Conservation (phyloP, 2,329 filamentous ascomycete genomes). For the Aspergillus intermedius region DNA sequence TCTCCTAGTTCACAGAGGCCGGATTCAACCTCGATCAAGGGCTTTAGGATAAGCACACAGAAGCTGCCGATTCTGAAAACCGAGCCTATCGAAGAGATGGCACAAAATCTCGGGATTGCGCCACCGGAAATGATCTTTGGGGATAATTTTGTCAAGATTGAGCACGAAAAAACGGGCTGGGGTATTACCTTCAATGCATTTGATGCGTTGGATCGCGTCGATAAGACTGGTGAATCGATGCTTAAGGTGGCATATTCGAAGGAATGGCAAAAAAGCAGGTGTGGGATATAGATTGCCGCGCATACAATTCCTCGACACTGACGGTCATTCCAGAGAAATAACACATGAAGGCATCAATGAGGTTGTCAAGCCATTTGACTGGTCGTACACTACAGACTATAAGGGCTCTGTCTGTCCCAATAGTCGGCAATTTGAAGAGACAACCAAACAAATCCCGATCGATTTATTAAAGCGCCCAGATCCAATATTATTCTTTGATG, state of each 20-base stretch:
- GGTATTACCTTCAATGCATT: constrained; percentile 72
- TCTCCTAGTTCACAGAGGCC: constrained; percentile 41
- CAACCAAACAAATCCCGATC: constrained; percentile 63
- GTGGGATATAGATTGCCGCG: constrained; percentile 16
- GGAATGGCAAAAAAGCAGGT: constrained; percentile 72
- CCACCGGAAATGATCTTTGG: constrained; percentile 99
- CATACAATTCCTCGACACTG: not conserved
- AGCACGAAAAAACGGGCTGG: constrained; percentile 72
- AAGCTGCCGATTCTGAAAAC: constrained; percentile 95
- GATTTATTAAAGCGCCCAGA: constrained; percentile 82
- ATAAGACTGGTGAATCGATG: constrained; percentile 88
- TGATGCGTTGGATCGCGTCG: constrained; percentile 81
- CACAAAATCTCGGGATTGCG: constrained; percentile 69
- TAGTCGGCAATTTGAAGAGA: constrained; percentile 36
- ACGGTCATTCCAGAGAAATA: constrained; percentile 54
- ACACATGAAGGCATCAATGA: constrained; percentile 83
- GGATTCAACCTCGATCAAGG: constrained; percentile 55
- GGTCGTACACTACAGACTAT: constrained; percentile 92
- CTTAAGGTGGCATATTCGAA: constrained; percentile 88
- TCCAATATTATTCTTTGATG: constrained; percentile 93
- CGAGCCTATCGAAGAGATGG: constrained; percentile 80
- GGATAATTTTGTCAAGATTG: constrained; percentile 75
- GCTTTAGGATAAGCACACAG: constrained; percentile 70
- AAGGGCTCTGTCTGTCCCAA: constrained; percentile 56
- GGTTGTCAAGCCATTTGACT: constrained; percentile 93